Conservation (phyloP, 805 yeast species). For the Cephaloascus fragrans region DNA sequence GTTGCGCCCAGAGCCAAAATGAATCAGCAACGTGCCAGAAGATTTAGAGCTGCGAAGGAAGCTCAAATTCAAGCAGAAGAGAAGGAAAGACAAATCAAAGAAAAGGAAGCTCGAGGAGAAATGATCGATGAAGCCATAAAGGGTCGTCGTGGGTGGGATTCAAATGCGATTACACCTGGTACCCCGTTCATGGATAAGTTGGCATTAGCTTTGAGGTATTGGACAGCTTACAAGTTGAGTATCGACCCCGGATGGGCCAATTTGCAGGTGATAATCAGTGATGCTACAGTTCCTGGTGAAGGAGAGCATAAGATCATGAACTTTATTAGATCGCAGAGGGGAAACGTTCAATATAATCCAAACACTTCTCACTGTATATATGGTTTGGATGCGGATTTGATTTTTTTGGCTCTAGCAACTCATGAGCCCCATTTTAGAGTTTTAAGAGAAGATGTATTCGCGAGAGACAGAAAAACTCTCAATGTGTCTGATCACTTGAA, state of each 20-base stretch:
- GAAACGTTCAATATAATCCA: constrained; percentile 80
- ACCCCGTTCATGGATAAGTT: constrained; percentile 94
- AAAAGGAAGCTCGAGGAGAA: constrained; percentile 59
- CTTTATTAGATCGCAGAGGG: constrained; percentile 82
- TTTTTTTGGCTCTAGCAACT: constrained; percentile 90
- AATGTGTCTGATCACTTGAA: constrained; percentile 38
- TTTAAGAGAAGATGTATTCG: constrained; percentile 93
- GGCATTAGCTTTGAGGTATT: constrained; percentile 74
- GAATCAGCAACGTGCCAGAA: constrained; percentile 93
- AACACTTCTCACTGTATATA: constrained; percentile 94
- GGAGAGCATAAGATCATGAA: constrained; percentile 99
- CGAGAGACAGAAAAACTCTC: constrained; percentile 48
- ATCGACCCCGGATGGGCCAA: constrained; percentile 91
- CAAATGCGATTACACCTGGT: constrained; percentile 97
- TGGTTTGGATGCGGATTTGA: constrained; percentile 96
- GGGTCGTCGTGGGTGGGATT: constrained; percentile 80
- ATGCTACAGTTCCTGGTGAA: constrained; percentile 97
- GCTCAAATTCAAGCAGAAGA: constrained; percentile 74
- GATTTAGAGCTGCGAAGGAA: constrained; percentile 87
- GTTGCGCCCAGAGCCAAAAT: constrained; percentile 98
- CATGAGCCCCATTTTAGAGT: constrained; percentile 96
- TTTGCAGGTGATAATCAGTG: constrained; percentile 83
- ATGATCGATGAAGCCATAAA: constrained; percentile 66
- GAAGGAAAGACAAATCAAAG: constrained; percentile 47
- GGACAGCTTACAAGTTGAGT: constrained; percentile 85